Percentiles rank a stretch among this genome's conserved stretches.
These are phyloP conservation scores for Ogataea methylovora DNA, from an alignment of 805 yeast genomes.

Conservation along the genomic window DNA sequence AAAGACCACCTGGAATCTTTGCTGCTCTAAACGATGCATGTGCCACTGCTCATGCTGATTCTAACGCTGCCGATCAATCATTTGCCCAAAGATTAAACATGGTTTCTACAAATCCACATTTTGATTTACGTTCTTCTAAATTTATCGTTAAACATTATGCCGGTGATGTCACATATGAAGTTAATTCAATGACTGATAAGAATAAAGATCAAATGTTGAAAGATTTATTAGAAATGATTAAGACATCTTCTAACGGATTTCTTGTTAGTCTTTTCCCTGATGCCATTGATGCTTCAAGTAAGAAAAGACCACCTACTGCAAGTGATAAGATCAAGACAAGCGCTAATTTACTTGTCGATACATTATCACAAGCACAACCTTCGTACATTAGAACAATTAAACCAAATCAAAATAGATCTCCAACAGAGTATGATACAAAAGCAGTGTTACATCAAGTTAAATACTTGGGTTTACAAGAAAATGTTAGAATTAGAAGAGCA, in stretches of 20 bases:
- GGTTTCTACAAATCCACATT: conserved; percentile 77
- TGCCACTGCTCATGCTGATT: conserved; percentile 98
- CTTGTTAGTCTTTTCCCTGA: conserved; percentile 54
- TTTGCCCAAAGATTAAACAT: conserved; percentile 86
- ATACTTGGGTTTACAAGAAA: conserved; percentile 92
- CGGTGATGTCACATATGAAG: conserved; percentile 94
- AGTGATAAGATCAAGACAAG: conserved; percentile 88
- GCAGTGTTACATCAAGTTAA: conserved; percentile 95
- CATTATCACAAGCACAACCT: conserved; percentile 86
- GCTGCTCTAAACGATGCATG: conserved; percentile 95
- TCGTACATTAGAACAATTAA: conserved; percentile 96
- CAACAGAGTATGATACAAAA: conserved; percentile 78
- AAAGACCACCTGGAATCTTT: conserved; percentile 93
- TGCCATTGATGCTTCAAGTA: conserved; percentile 55
- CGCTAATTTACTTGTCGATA: conserved; percentile 85
- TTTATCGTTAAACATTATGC: conserved; percentile 95
- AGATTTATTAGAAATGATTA: conserved; percentile 74
- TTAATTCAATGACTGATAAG: conserved; percentile 87
- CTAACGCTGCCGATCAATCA: conserved; percentile 92
- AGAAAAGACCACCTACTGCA: conserved; percentile 88
- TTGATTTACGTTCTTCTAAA: conserved; percentile 81
- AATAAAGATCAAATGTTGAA: conserved; percentile 91
- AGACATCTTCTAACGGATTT: conserved; percentile 64
- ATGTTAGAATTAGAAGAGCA: conserved; percentile 95
- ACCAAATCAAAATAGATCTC: conserved; percentile 90